These are phyloP conservation scores for Aspergillus brunneoviolaceus DNA, from an alignment of 2,329 filamentous ascomycete genomes.

Conservation along the genomic window DNA sequence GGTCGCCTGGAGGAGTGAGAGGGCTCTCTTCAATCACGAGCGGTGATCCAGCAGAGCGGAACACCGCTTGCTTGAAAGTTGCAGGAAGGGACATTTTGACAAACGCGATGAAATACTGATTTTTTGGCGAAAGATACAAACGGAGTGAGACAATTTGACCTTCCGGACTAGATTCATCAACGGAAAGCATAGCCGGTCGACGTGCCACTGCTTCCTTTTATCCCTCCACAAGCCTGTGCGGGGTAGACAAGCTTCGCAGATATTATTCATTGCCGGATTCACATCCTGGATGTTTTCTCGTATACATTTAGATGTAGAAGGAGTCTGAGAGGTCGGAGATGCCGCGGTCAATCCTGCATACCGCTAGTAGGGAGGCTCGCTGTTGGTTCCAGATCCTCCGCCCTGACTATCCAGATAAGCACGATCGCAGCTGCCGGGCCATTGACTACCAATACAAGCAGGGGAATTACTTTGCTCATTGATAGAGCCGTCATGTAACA, in stretches of 20 bases:
- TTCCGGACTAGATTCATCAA: no score
- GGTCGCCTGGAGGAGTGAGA: slow-evolving; percentile 55
- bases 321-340: not conserved
- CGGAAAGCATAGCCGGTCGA: no score
- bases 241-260: not conserved
- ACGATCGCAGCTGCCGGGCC: not conserved
- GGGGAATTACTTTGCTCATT: not conserved
- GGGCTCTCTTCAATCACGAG: slow-evolving; percentile 60
- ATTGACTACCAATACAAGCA: not conserved
- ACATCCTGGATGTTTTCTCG: not conserved
- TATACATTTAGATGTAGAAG: not conserved
- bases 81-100: slow-evolving; percentile 52
- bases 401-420: not conserved
- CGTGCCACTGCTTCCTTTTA: not conserved
- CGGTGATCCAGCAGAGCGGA: slow-evolving; percentile 54
- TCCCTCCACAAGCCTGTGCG: not conserved
- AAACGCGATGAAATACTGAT: not conserved
- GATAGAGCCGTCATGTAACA: no score
- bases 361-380: not conserved
- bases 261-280: not conserved
- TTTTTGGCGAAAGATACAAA: no score
- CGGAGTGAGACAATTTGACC: no score
- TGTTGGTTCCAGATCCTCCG: not conserved
- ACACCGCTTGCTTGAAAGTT: slow-evolving; percentile 65
- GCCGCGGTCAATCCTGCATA: no score